Conservation (phyloP, 805 yeast species). For the Yamadazyma endophytica region DNA sequence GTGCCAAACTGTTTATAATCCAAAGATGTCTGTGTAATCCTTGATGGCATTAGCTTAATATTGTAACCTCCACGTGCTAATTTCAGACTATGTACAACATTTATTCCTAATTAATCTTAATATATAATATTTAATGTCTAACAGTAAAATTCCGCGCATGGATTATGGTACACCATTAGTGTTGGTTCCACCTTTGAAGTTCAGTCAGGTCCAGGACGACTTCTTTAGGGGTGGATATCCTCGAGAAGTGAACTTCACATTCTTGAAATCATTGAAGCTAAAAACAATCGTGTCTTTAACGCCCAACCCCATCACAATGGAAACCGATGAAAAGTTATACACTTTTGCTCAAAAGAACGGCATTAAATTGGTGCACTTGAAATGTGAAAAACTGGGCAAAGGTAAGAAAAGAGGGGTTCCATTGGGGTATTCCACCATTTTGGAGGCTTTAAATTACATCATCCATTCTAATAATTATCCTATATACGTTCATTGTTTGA, state of each 20-base stretch:
- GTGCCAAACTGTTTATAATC: too few relatives aligned
- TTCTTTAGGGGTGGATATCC: conserved; percentile 88
- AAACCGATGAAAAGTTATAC: conserved; percentile 46
- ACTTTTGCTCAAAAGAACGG: conserved; percentile 49
- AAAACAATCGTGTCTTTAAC: conserved; percentile 75
- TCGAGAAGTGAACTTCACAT: conserved; percentile 65
- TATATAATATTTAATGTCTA: not conserved
- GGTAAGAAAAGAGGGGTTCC: conserved; percentile 84
- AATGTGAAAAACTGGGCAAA: conserved; percentile 64
- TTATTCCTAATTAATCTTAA: too few relatives aligned
- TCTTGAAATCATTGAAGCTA: conserved; percentile 59
- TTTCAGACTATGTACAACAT: too few relatives aligned
- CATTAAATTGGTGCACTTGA: conserved; percentile 67
- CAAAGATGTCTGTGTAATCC: too few relatives aligned
- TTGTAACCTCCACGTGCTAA: too few relatives aligned
- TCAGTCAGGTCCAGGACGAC: conserved; percentile 63
- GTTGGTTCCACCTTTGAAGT: conserved; percentile 74
- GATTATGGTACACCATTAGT: conserved; percentile 17
- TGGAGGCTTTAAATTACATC: conserved; percentile 56
- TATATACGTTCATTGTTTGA: conserved; percentile 77
- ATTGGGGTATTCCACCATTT: conserved; percentile 59
- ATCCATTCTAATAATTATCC: conserved; percentile 62
- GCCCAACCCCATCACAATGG: conserved; percentile 63
- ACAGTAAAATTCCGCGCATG: conserved; percentile 3
- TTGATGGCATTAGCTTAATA: too few relatives aligned